Base-by-base conservation (phyloP, 495 filamentous ascomycete genomes). In the Penicillium tannophilum region DNA sequence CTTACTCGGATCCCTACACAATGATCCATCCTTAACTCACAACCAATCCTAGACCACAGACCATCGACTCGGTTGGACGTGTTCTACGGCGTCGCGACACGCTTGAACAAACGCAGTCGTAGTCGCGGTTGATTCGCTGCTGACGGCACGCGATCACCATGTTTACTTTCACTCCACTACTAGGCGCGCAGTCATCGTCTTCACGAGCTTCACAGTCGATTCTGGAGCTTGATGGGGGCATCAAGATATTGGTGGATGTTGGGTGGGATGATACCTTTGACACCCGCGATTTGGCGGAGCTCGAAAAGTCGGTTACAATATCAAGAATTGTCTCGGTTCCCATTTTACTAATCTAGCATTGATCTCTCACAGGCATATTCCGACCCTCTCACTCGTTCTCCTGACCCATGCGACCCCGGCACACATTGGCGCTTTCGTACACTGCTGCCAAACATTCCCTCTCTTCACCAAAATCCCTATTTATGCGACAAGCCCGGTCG, bases 361-460 rank as follows among this genome's bases (percentile, higher is more conserved):
- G 1, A 20, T 47, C n/a, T 23, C n/a, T 52, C 52, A 60, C 66
- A 95, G 90, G 77, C 91, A 93, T 73, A 83, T 93, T 14, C 87
- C 93, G 8, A 96, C 93, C 7, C 82, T 99, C 30, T 97, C 94
- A 9, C 76, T 99, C 54, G 89, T 99, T 66, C 90, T 99, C 33
- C 84, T 99, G 58, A 98, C 94, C 4, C 94, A 99, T 68, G 89
- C 94, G 48, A 98, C 92, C 3, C 83, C 89, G 23, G 81, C 89
- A 31, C 95, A 98, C 72, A 84, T 99, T 53, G 94, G 90, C 58
- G 95, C 94, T 46, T 97, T 89, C 65, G 94, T 90, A 44, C 93
- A 99, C 71, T 97, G 92, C 80, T 99, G 95, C 84, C 96, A 96
- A 72, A 86, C 96, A 71, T 88, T 97, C 63, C 93, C 95, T 53